Conservation (phyloP, 176 grass and related monocot species). For the Eleusine coracana region DNA sequence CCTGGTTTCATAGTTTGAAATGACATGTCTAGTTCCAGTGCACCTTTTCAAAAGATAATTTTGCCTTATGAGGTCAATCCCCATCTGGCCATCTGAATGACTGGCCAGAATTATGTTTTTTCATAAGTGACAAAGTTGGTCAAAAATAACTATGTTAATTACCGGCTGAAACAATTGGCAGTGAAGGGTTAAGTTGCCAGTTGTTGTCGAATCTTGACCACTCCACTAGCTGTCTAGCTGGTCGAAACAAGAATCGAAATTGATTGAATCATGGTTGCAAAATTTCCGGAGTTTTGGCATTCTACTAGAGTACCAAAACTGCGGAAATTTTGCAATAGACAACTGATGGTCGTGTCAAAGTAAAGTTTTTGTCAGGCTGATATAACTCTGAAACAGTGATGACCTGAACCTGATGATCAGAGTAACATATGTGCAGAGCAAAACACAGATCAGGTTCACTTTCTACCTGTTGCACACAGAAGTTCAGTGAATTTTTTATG, state of each 20-base stretch:
- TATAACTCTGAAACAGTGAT: not conserved
- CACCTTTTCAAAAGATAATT: slow-evolving; percentile 14
- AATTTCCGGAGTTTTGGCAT: too few relatives aligned
- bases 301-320: too few relatives aligned
- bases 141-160: not conserved
- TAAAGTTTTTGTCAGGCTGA: not conserved
- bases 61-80: not conserved
- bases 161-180: not conserved
- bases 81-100: not conserved
- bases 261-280: not conserved
- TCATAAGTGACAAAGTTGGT: slow-evolving; percentile 10
- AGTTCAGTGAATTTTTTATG: too few relatives aligned
- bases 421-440: not conserved
- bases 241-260: slow-evolving; percentile 10
- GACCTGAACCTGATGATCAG: not conserved
- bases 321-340: too few relatives aligned
- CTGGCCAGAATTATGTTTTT: not conserved
- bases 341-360: not conserved
- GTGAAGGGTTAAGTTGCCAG: not conserved
- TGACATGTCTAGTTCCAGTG: not conserved
- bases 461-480: too few relatives aligned
- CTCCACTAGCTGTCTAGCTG: slow-evolving; percentile 16
- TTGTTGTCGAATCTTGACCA: slow-evolving; percentile 2
- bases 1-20: not conserved
- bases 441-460: not conserved